Evolutionary conservation across 176 grass and related monocot species (phyloP), one percentile per base, ranked within the genome.

Genomic region (Carex scoparia): DNA sequence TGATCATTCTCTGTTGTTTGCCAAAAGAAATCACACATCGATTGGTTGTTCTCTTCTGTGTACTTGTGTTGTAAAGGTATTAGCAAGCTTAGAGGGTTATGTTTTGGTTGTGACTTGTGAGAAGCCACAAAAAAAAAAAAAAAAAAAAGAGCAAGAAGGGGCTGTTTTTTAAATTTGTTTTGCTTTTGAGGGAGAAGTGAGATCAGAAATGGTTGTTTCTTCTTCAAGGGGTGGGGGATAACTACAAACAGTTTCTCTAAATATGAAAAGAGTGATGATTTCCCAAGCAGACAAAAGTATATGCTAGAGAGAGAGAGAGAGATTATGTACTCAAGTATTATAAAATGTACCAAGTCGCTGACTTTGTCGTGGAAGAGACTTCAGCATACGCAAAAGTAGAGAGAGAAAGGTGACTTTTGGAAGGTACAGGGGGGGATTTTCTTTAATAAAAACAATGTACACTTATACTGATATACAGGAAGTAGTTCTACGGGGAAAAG

Each of bases 1-100:
- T 92, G 89, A 79, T 91, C 86, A 23, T 79, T 83, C 16, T 90
- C 92, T 87, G 81, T 88, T 87, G 83, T 80, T 87, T 93, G 85
- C 88, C 87, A 87, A 87, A 84, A 92, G 89, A 84, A 98, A 87
- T 98, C 96, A 77, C 96, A 95, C 96, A 98, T 95, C 82, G 54
- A 57, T 81, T 69, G 30, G 33, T 54, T 55, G 46, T 2, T 60
- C 37, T 10, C 4, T 38, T 44, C 42, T 28, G 67, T 6, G 57
- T 40, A 35, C n/a, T 74, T 12, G 55, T 69, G 42, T 16, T 15
- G 42, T 13, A 75, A 54, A 38, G 27, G 60, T 61, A 89, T 56
- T 79, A 69, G 48, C 68, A 7, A 79, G 69, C 63, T 40, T 62
- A 60, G 40, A 84, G 63, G 58, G 19, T 57, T 53, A 38, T 79